phyloP scores from a whole-genome alignment of 1,284 basidiomycete species.

The Moniliophthora roreri region DNA sequence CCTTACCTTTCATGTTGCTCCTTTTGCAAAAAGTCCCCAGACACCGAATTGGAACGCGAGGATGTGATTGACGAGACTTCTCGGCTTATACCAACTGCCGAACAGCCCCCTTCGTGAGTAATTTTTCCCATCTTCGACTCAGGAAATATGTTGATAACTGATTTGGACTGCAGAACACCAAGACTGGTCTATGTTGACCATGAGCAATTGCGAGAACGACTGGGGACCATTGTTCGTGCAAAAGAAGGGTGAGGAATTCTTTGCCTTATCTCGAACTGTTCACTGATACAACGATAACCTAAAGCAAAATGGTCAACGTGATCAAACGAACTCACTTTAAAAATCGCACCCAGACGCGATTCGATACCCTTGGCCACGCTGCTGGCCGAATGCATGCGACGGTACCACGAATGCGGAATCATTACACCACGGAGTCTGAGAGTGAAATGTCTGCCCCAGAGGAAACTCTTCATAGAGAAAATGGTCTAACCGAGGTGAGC shows the following conservation, averaged over 20 bases:
- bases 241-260: conserved; percentile 10
- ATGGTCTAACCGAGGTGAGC: background rate
- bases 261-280: background rate
- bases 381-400: background rate
- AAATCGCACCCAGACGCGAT: background rate
- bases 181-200: conserved; percentile 9
- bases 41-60: background rate
- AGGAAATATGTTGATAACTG: background rate
- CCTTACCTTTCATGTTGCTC: conserved; percentile 4
- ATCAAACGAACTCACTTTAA: background rate
- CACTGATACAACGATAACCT: background rate
- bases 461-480: background rate
- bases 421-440: background rate
- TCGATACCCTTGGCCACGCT: background rate
- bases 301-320: conserved; percentile 13
- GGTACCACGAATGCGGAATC: background rate
- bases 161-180: conserved; percentile 1
- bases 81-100: conserved; percentile 9
- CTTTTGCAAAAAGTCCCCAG: background rate
- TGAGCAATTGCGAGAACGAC: conserved; percentile 8
- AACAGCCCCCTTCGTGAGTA: conserved; percentile 10
- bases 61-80: conserved; percentile 7
- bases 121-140: background rate
- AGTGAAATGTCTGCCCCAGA: background rate
- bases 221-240: conserved; percentile 12